Conservation (phyloP, 1,139 yeast genomes). For the Lodderomyces pseudojiufengensis region DNA sequence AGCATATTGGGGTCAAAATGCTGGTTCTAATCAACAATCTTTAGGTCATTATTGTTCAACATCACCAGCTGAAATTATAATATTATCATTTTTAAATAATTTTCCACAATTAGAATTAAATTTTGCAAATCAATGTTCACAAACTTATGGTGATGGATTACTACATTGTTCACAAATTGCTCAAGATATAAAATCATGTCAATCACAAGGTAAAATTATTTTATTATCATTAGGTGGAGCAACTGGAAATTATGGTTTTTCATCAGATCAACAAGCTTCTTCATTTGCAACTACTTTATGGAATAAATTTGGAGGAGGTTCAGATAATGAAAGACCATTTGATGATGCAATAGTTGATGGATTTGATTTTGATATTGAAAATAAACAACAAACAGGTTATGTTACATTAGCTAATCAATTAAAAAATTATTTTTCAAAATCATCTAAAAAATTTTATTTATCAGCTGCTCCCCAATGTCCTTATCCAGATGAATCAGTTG, state of each 20-base stretch:
- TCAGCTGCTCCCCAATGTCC: slow-evolving; percentile 94
- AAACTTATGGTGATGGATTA: slow-evolving; percentile 49
- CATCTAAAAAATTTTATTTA: slow-evolving; percentile 61
- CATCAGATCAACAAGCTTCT: slow-evolving; percentile 55
- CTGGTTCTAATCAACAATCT: slow-evolving; percentile 62
- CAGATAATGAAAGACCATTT: slow-evolving; percentile 62
- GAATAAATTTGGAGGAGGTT: slow-evolving; percentile 81
- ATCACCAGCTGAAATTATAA: slow-evolving; percentile 60
- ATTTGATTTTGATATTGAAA: slow-evolving; percentile 39
- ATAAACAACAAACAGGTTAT: slow-evolving; percentile 47
- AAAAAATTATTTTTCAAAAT: slow-evolving; percentile 44
- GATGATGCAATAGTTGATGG: slow-evolving; percentile 43
- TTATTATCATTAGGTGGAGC: slow-evolving; percentile 83
- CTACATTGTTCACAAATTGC: slow-evolving; percentile 60
- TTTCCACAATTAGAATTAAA: slow-evolving; percentile 53
- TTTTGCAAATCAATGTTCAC: slow-evolving; percentile 63
- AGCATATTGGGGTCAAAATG: slow-evolving; percentile 85
- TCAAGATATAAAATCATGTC: slow-evolving; percentile 71
- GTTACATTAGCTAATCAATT: slow-evolving; percentile 57
- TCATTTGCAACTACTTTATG: slow-evolving; percentile 70
- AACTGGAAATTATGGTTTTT: slow-evolving; percentile 67
- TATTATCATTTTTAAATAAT: slow-evolving; percentile 60
- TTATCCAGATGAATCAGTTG: slow-evolving; percentile 77
- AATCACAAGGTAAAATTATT: slow-evolving; percentile 58
- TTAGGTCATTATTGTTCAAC: slow-evolving; percentile 63